Conservation (phyloP, 192 early-diverging fungal genomes). For the Coemansia sp. region DNA sequence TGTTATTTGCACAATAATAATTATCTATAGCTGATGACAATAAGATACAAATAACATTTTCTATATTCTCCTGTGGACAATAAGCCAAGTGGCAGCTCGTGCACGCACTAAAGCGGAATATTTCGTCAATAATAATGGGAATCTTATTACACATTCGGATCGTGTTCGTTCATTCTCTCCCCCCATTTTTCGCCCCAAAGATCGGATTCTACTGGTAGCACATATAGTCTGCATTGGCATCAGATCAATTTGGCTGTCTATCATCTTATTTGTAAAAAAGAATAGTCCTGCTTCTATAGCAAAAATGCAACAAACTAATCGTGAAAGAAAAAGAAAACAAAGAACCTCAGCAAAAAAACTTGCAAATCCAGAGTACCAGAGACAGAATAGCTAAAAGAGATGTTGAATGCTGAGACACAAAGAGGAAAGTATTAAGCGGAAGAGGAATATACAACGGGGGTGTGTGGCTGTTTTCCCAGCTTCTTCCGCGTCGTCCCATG, state of each 20-base stretch:
- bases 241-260: not conserved
- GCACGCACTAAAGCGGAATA: not conserved
- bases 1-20: not conserved
- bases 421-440: constrained; percentile 7
- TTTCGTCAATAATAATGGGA: not conserved
- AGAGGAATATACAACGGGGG: constrained; percentile 11
- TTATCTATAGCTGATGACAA: not conserved
- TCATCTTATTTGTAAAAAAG: not conserved
- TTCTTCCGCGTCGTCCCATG: not conserved
- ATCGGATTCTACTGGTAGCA: too few species aligned
- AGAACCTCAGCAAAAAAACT: not conserved
- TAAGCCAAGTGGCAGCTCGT: not conserved
- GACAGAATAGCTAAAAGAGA: not conserved
- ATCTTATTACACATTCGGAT: not conserved
- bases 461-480: not conserved
- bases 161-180: not conserved
- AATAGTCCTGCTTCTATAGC: constrained; percentile 4
- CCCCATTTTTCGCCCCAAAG: not conserved
- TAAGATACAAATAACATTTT: not conserved
- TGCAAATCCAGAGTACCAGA: not conserved
- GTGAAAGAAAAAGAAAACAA: not conserved
- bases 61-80: not conserved
- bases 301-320: constrained; percentile 9
- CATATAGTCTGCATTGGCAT: too few species aligned
- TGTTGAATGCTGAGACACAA: constrained; percentile 7